Evolutionary conservation across 768 basidiomycete species (phyloP).

Genomic region (Rhizopogon vesiculosus): DNA sequence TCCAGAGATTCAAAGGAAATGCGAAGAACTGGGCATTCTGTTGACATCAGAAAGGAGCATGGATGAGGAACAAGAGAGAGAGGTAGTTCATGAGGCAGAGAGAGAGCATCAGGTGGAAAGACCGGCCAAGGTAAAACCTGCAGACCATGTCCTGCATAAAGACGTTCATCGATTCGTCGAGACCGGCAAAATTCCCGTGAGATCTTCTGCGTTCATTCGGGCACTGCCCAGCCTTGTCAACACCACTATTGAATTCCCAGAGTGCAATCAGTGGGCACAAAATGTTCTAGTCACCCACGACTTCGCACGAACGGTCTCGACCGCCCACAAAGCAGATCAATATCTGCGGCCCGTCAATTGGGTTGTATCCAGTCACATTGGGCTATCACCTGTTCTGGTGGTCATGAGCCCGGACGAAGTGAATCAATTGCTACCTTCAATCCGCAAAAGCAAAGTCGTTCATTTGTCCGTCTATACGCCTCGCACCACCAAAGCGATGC

Average conservation of each 20-base stretch:
- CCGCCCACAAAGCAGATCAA: not conserved
- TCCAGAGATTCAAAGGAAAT: conserved; percentile 6
- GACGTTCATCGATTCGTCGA: conserved; percentile 20
- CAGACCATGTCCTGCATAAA: conserved; percentile 17
- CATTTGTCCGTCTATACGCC: conserved; percentile 36
- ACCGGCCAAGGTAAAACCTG: conserved; percentile 21
- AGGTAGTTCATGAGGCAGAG: conserved; percentile 25
- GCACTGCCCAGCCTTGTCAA: conserved; percentile 7
- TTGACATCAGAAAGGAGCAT: conserved; percentile 4
- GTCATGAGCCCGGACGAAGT: conserved; percentile 19
- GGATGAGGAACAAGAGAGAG: conserved; percentile 32
- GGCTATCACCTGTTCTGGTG: not conserved
- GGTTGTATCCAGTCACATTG: conserved; percentile 6
- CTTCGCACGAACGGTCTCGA: conserved; percentile 9
- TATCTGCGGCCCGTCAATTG: conserved; percentile 9
- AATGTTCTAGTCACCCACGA: conserved; percentile 12
- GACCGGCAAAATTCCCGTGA: conserved; percentile 19
- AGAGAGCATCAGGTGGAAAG: conserved; percentile 35
- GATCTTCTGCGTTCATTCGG: conserved; percentile 16
- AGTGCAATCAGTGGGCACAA: conserved; percentile 16
- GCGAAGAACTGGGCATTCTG: conserved; percentile 4
- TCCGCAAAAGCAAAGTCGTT: conserved; percentile 24
- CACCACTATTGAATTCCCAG: conserved; percentile 10
- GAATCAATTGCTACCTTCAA: conserved; percentile 30
- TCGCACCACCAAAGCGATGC: conserved; percentile 25